Evolutionary conservation across 352 stramenopile genomes (phyloP), one percentile per base, ranked within the genome.

Genomic region (Elongisporangium undulatum): DNA sequence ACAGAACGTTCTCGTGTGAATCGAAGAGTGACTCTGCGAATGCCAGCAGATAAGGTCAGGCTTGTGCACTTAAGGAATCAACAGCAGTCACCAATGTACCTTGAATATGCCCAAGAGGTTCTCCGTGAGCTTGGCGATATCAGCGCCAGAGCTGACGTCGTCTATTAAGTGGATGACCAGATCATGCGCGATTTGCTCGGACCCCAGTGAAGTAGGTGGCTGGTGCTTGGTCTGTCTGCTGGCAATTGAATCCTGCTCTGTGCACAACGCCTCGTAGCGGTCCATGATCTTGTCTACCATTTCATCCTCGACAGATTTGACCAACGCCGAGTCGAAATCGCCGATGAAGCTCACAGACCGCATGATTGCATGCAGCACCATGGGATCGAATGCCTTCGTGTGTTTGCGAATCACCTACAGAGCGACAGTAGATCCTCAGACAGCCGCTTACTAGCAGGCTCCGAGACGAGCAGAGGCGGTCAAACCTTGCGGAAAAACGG

Each of bases 291-390:
- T 89, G 50, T 73, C 74, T 22, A 93, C 75, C 21, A 95, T 56
- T 49, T 90, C 85, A 55, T 90, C 72, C 59, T 91, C 78, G 6
- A 91, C 68, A 0, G 68, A 64, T 49, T 91, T 93, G 19, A 82
- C 72, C 4, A 90, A 49, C 3, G 79, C 65, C 0, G 76, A 64
- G 53, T 92, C 81, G 38, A 89, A 92, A 34, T 95, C 82, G 4
- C 80, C 82, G 8, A 94, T 84, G 45, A 92, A 94, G 19, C 77
- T 86, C n/a, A 94, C 53, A 0, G 82, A 70, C 51, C 87, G 90
- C 24, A 92, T 55, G 16, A 78, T 73, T 10, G 77, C 68, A 48
- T 95, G 86, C n/a, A 95, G 67, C 13, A 94, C 58, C 8, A 51
- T 53, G 0, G 80, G 61, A 4, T 71, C 59, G 54, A 88, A 87